Base-by-base conservation (phyloP, 352 stramenopile species). In the Pythium brachiatum region DNA sequence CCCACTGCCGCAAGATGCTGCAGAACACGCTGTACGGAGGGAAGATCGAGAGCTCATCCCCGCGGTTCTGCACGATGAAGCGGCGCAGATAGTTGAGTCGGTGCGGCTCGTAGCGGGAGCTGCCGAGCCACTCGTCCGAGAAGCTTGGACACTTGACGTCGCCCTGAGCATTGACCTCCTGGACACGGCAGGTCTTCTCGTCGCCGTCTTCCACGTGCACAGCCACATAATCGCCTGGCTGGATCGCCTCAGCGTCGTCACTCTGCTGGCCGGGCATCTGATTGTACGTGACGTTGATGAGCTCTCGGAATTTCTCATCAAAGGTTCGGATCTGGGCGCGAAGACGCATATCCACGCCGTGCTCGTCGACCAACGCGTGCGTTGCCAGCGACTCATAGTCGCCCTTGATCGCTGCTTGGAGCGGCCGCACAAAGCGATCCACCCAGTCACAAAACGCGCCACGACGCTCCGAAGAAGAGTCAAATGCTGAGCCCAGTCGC, bases 1-100 rank as follows among this genome's bases (percentile, higher is more conserved):
- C 72, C 32, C 65, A 78, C n/a, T 68, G 62, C 0, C 63, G 69
- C 26, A 80, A 70, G 6, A 85, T 65, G 60, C 75, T 75, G 64
- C 67, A 75, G 44, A 85, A 82, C 2, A 59, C 62, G 0, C 38
- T 41, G 27, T 69, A 66, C 11, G 66, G 57, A 13, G 62, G 55
- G 21, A 73, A 69, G 27, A 69, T 64, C 3, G 52, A 11, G 18
- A 73, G 52, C 39, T 73, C 66, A 29, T 73, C 60, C 15, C 66
- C 56, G 23, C 60, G 60, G 57, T 69, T 69, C 31, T 59, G 11
- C n/a, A 39, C 36, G 48, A 72, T 60, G 15, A 68, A 60, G 29
- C 56, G 46, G 15, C 55, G 53, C 43, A 67, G 51, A 12, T 56
- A 18, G 7, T 71, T 61, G 23, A 57, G 51, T 16, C 31, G 12